Percentiles rank a stretch among this genome's conserved stretches.
phyloP scores from a whole-genome alignment of 2,329 filamentous ascomycete genomes.

The Colletotrichum filicis region DNA sequence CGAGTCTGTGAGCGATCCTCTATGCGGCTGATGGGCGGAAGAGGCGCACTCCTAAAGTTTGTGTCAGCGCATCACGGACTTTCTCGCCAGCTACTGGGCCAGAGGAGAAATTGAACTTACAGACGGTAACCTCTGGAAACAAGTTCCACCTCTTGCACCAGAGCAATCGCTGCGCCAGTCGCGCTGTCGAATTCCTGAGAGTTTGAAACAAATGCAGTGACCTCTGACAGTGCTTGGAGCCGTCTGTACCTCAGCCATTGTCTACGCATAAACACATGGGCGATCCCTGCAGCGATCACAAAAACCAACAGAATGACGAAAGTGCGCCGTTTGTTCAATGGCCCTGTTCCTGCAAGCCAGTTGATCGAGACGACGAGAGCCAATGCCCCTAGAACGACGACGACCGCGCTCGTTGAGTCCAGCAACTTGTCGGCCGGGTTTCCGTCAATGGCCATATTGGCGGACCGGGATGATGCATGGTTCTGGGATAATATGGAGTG shows the following conservation, averaged over 20 bases:
- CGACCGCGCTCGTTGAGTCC: slow-evolving; percentile 55
- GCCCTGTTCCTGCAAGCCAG: slow-evolving; percentile 70
- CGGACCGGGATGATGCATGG: slow-evolving; percentile 37
- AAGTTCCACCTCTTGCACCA: slow-evolving; percentile 95
- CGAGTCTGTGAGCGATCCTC: slow-evolving; percentile 84
- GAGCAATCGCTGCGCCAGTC: slow-evolving; percentile 78
- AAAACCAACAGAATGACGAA: slow-evolving; percentile 56
- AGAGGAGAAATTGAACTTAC: slow-evolving; percentile 56
- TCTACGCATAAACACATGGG: slow-evolving; percentile 79
- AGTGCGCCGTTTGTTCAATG: slow-evolving; percentile 67
- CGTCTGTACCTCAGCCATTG: slow-evolving; percentile 86
- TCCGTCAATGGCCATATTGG: slow-evolving; percentile 37
- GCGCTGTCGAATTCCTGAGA: slow-evolving; percentile 86
- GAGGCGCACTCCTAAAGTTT: slow-evolving; percentile 76
- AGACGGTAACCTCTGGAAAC: slow-evolving; percentile 91
- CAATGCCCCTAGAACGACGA: slow-evolving; percentile 73
- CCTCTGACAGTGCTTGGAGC: slow-evolving; percentile 77
- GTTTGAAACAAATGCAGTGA: slow-evolving; percentile 75
- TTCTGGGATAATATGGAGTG: slow-evolving; percentile 64
- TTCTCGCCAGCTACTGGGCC: neutral
- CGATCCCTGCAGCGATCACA: slow-evolving; percentile 66
- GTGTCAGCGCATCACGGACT: slow-evolving; percentile 23
- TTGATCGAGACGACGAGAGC: slow-evolving; percentile 78
- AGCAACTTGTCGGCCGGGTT: slow-evolving; percentile 46
- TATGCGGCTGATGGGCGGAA: slow-evolving; percentile 91